Conservation (phyloP, 164 flowering plant species). For the Piper betle region DNA sequence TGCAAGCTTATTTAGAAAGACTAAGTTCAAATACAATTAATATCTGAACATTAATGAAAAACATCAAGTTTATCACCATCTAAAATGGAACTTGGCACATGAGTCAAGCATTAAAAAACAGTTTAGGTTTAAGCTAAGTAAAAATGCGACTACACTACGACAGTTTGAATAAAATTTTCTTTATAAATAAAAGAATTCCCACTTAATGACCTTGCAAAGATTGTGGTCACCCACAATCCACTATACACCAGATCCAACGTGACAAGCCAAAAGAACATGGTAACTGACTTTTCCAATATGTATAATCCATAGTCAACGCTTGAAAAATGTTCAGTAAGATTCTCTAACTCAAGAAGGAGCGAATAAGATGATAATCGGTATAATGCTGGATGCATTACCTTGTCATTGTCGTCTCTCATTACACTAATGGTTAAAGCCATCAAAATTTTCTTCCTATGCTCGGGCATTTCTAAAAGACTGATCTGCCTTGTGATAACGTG, state of each 20-base stretch:
- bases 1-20: slow-evolving; percentile 17
- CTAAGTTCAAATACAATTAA: neutral
- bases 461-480: slow-evolving; percentile 79
- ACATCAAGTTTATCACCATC: no score
- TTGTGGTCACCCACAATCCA: no score
- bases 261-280: neutral
- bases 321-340: no score
- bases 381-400: slow-evolving; percentile 28
- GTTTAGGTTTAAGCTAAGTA: no score
- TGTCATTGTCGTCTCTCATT: slow-evolving; percentile 86
- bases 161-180: no score
- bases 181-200: no score
- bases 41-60: neutral
- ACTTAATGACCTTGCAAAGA: no score
- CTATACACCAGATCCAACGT: no score
- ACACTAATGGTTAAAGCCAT: slow-evolving; percentile 55
- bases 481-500: slow-evolving; percentile 32
- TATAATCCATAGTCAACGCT: neutral
- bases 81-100: no score
- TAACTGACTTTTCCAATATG: neutral
- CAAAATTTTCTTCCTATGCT: slow-evolving; percentile 45
- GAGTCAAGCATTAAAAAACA: no score
- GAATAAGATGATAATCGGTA: neutral
- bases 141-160: no score
- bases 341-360: neutral